Conservation (phyloP, 2,329 filamentous ascomycete genomes). For the Ustulina deusta region DNA sequence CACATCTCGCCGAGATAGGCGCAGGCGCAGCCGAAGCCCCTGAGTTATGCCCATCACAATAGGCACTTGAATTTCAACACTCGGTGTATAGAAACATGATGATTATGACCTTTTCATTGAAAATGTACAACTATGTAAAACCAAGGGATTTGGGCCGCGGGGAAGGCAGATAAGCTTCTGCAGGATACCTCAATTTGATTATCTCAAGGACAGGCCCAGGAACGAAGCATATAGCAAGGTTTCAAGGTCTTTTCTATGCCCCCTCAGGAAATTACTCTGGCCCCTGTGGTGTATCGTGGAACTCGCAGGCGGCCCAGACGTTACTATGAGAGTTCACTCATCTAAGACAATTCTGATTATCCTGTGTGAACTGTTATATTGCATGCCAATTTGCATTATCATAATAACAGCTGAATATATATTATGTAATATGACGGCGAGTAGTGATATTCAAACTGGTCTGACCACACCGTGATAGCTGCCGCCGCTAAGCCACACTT, state of each 20-base stretch:
- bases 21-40: constrained; percentile 37
- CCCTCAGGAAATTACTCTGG: not conserved
- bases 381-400: too few relatives aligned
- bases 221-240: not conserved
- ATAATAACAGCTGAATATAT: not conserved
- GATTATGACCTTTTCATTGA: constrained; percentile 4
- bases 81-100: not conserved
- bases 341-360: not conserved
- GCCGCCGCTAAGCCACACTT: not conserved
- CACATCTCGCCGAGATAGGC: constrained; percentile 36
- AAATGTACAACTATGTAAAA: constrained; percentile 19
- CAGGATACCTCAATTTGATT: not conserved
- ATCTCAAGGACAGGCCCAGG: not conserved
- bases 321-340: not conserved
- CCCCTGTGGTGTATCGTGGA: not conserved
- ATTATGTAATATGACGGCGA: not conserved
- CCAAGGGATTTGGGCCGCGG: not conserved
- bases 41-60: not conserved
- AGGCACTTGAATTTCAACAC: not conserved
- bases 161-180: not conserved
- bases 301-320: not conserved
- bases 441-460: not conserved
- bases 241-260: not conserved
- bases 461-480: not conserved
- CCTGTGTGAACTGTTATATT: not conserved